Base-by-base conservation (phyloP, 2,329 filamentous ascomycete genomes). In the Ceratocystis colombiana region DNA sequence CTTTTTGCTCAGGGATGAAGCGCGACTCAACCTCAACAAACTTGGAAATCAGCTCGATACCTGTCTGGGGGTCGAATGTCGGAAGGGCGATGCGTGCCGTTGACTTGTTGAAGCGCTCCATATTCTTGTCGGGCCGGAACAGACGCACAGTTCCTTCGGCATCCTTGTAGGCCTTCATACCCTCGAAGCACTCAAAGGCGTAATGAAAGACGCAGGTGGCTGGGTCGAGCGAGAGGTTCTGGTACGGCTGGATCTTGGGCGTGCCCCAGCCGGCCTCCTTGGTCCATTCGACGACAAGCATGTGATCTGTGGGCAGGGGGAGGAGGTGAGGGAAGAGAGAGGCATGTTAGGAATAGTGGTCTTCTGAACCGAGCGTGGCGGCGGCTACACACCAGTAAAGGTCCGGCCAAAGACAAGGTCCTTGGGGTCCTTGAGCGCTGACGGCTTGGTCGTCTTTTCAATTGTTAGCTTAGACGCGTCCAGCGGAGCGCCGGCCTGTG, bases 111-210 rank as follows among this genome's bases (percentile, higher is more conserved):
- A 99, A 79, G 68, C 94, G 88, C 70, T 82, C 86, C 93, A 97
- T 97, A 81, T 99, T 99, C 83, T 85, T 94, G 75, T 96, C 88
- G 1, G 94, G 94, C 44, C 94, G 85, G 83, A 99, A 99, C 65
- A 99, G 81, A 66, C 93, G 87, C 71, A 96, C 84, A 68, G 86
- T 79, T 71, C 90, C 90, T 55, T 84, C 75, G 72, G 82, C 84
- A 78, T 96, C 90, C 77, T 93, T 95, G 83, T 99, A 99, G 68
- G 94, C 94, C 81, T 99, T 99, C 91, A 97, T 96, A 71, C 94
- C 94, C 80, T 99, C 94, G 77, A 99, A 99, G 76, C 89, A 94
- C 77, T 95, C 90, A 74, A 97, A 97, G 62, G 90, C 94, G 77
- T 99, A 99, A 83, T 99, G 94, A 79, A 99, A 93, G 69, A 97